phyloP scores from a whole-genome alignment of 2,329 filamentous ascomycete species.

The Alternaria solani region DNA sequence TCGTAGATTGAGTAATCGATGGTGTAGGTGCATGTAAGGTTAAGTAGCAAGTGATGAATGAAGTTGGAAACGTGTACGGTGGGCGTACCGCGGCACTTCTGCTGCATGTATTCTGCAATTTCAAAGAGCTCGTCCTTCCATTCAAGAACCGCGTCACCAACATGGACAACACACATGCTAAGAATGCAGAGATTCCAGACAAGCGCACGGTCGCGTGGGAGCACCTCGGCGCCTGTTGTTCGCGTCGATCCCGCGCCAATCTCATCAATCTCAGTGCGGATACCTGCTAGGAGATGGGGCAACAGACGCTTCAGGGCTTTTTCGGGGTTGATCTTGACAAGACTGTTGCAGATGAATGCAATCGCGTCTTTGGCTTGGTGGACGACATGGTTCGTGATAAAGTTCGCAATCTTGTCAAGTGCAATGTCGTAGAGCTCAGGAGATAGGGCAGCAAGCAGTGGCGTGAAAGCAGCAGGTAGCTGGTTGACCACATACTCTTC shows the following conservation, averaged over 20 bases:
- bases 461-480: constrained; percentile 87
- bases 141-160: constrained; percentile 86
- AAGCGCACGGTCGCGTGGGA: constrained; percentile 88
- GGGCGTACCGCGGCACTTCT: constrained; percentile 90
- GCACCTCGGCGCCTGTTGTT: constrained; percentile 90
- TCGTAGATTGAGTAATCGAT: constrained; percentile 90
- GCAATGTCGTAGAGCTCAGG: constrained; percentile 93
- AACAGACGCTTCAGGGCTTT: constrained; percentile 92
- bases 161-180: constrained; percentile 97
- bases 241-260: constrained; percentile 95
- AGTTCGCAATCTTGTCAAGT: constrained; percentile 88
- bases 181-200: constrained; percentile 98
- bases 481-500: constrained; percentile 98
- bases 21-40: constrained; percentile 92
- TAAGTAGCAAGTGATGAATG: constrained; percentile 93
- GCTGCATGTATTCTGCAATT: constrained; percentile 95
- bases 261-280: constrained; percentile 95
- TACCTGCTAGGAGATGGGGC: constrained; percentile 88
- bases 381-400: constrained; percentile 92
- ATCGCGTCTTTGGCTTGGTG: constrained; percentile 97
- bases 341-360: constrained; percentile 96
- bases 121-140: constrained; percentile 90
- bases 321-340: constrained; percentile 94
- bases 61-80: constrained; percentile 98
- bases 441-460: constrained; percentile 87